A percentile compares a stretch with the other conserved stretches of the same genome.
Conservation (phyloP, 768 basidiomycete genomes). For the Dioszegia crocea region DNA sequence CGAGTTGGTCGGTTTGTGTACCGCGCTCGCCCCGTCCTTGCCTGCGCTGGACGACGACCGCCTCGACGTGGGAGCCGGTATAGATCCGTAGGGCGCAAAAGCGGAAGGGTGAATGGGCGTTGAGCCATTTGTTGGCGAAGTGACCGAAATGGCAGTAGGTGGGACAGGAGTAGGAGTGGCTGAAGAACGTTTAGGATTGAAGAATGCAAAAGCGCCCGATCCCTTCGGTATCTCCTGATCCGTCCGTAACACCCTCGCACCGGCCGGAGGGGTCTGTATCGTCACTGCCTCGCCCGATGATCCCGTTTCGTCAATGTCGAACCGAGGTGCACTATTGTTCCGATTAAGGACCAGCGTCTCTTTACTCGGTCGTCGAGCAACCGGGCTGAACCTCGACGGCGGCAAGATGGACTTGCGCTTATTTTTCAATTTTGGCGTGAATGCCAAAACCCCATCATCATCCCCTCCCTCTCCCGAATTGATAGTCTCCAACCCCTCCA, state of each 20-base stretch:
- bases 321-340: conserved; percentile 33
- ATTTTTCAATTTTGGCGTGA: conserved; percentile 58
- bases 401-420: conserved; percentile 26
- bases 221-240: conserved; percentile 16
- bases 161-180: background rate
- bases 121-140: background rate
- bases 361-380: conserved; percentile 31
- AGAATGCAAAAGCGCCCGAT: conserved; percentile 45
- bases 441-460: conserved; percentile 66
- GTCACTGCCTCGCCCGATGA: conserved; percentile 36
- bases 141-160: background rate
- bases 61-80: background rate
- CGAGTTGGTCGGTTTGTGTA: conserved; percentile 18
- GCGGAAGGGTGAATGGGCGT: background rate
- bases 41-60: conserved; percentile 4
- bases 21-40: background rate
- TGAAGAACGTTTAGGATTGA: conserved; percentile 22
- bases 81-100: conserved; percentile 6
- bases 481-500: conserved; percentile 2
- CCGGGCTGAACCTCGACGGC: conserved; percentile 30
- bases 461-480: conserved; percentile 51
- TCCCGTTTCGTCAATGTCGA: conserved; percentile 40
- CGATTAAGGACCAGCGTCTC: conserved; percentile 26
- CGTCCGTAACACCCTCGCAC: conserved; percentile 8
- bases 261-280: conserved; percentile 30